Base-by-base conservation (phyloP, 2,329 filamentous ascomycete genomes). In the Aspergillus felis region DNA sequence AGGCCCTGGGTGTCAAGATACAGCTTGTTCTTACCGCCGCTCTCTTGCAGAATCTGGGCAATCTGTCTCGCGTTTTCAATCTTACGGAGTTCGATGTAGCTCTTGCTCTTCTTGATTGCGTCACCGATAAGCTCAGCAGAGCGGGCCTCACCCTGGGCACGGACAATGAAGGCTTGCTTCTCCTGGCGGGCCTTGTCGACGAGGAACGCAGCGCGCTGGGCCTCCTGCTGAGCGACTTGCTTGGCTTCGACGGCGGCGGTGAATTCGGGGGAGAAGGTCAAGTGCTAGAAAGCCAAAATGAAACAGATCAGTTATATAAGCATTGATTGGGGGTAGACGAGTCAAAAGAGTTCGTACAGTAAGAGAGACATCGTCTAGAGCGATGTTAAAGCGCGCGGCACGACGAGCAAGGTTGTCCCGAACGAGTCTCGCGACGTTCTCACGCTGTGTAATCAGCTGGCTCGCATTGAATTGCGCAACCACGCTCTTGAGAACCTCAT, bases 161-260 rank as follows among this genome's bases (percentile, higher is more conserved):
- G 91, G 73, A 99, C 94, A 56, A 99, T 92, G 81, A 92, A 97
- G 68, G 94, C 94, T 80, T 99, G 94, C 84, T 99, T 99, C 84
- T 99, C 94, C 79, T 99, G 94, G 66, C 94, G 88, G 54, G 94
- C 94, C 82, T 97, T 97, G 87, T 99, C 94, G 65, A 99, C 94
- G 53, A 99, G 84, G 80, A 99, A 99, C 60, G 94, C 94, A 35
- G 94, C 94, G 63, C 94, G 87, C 79, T 99, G 94, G 35, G 94
- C 94, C 76, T 99, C 94, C 81, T 99, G 94, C 69, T 88, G 85
- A 25, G 85, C 85, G 56, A 88, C 85, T 72, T 88, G 85, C 74
- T 88, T 88, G 70, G 85, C 85, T 76, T 87, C 85, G 66, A 88
- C 85, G 27, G 85, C 85, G 57, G 85, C 85, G 55, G 85, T 87